phyloP scores from a whole-genome alignment of 2,329 filamentous ascomycete species.

The Pleurostoma richardsiae region DNA sequence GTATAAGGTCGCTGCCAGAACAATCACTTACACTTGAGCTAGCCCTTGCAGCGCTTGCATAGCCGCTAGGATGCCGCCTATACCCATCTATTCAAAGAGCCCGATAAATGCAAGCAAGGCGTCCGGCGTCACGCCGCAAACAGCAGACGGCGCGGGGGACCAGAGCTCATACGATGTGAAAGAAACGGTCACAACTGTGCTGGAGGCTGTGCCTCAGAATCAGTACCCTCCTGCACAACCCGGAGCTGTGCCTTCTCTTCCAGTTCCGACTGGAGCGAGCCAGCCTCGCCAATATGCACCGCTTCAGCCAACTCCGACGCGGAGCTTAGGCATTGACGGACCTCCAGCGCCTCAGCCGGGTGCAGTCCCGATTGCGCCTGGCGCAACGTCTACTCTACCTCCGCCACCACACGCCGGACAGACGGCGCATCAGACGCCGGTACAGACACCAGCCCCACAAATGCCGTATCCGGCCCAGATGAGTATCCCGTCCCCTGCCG shows the following conservation, averaged over 20 bases:
- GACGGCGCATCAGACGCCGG: conserved; percentile 17
- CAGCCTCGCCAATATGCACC: conserved; percentile 24
- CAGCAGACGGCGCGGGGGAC: conserved; percentile 18
- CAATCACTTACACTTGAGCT: no score
- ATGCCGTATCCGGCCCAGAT: conserved; percentile 41
- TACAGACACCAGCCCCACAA: neutral
- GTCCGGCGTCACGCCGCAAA: conserved; percentile 41
- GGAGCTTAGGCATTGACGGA: conserved; percentile 21
- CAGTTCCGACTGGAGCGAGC: conserved; percentile 34
- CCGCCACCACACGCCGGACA: conserved; percentile 49
- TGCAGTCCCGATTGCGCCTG: conserved; percentile 40
- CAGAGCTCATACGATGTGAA: conserved; percentile 10
- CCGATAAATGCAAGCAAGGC: conserved; percentile 55
- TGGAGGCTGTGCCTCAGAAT: neutral
- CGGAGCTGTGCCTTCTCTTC: conserved; percentile 37
- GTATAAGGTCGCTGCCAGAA: no score
- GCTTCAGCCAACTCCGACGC: conserved; percentile 37
- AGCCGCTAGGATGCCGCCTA: conserved; percentile 48
- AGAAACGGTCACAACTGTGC: conserved; percentile 12
- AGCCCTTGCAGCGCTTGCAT: no score
- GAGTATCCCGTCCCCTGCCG: conserved; percentile 20
- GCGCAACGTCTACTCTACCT: conserved; percentile 28
- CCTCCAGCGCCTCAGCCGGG: conserved; percentile 55
- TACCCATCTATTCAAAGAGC: conserved; percentile 53
- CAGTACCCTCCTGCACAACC: conserved; percentile 38